These are phyloP conservation scores for Botrytis galanthina DNA, from an alignment of 2,329 filamentous ascomycete species.

Conservation along the genomic window DNA sequence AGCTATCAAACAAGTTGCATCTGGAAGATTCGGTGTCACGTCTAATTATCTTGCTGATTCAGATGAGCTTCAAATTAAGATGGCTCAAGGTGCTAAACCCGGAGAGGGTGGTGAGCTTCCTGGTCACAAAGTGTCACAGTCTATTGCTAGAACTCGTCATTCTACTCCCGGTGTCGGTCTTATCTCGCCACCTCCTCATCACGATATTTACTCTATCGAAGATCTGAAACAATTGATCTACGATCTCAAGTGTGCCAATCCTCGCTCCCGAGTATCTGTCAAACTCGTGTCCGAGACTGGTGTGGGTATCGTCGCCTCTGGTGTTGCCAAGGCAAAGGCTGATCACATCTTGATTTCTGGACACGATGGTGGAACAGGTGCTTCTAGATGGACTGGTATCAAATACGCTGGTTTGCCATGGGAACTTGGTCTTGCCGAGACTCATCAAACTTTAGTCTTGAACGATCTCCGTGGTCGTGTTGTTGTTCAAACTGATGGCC, in stretches of 20 bases:
- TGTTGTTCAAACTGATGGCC: slow-evolving; percentile 93
- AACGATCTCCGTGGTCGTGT: slow-evolving; percentile 96
- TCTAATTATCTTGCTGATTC: slow-evolving; percentile 92
- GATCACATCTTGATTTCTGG: slow-evolving; percentile 96
- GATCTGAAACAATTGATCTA: slow-evolving; percentile 98
- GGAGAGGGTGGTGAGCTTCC: slow-evolving; percentile 97
- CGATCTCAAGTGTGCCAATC: slow-evolving; percentile 94
- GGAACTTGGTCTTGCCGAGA: slow-evolving; percentile 95
- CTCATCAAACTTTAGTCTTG: slow-evolving; percentile 91
- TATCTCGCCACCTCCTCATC: slow-evolving; percentile 92
- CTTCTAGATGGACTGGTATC: slow-evolving; percentile 97
- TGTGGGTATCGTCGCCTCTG: slow-evolving; percentile 94
- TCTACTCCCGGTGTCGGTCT: slow-evolving; percentile 95
- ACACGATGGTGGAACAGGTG: slow-evolving; percentile 94
- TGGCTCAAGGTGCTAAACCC: slow-evolving; percentile 97
- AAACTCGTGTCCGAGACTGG: slow-evolving; percentile 97
- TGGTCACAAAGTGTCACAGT: slow-evolving; percentile 92
- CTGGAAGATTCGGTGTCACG: slow-evolving; percentile 93
- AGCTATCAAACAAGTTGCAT: slow-evolving; percentile 96
- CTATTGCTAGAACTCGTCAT: slow-evolving; percentile 91
- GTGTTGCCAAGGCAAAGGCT: slow-evolving; percentile 95
- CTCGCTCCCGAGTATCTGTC: slow-evolving; percentile 86
- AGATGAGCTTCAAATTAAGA: slow-evolving; percentile 97
- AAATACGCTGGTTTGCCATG: slow-evolving; percentile 96
- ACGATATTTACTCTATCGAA: slow-evolving; percentile 98